A percentile compares a stretch with the other conserved stretches of the same genome.
These are phyloP conservation scores for Neurospora terricola DNA, from an alignment of 495 filamentous ascomycete genomes.

Conservation along the genomic window DNA sequence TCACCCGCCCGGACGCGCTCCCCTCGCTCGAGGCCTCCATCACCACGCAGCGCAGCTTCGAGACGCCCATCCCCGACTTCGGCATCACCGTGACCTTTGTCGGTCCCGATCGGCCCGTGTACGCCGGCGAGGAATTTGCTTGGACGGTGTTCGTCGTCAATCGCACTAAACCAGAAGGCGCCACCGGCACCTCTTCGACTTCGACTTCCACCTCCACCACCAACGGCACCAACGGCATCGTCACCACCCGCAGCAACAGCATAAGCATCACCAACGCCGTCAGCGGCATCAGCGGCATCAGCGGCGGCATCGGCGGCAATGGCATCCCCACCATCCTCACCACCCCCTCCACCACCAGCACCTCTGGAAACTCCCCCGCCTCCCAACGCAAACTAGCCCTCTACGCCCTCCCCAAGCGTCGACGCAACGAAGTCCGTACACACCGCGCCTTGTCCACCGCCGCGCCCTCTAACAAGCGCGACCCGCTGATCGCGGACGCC, in stretches of 20 bases:
- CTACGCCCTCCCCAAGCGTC: conserved; percentile 67
- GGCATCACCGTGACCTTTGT: conserved; percentile 67
- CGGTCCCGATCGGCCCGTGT: conserved; percentile 41
- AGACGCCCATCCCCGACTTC: conserved; percentile 44
- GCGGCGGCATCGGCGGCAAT: neutral
- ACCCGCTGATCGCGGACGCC: conserved; percentile 52
- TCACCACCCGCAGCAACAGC: neutral
- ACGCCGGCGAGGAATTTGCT: conserved; percentile 66
- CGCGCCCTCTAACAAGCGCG: conserved; percentile 10
- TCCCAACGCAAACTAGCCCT: conserved; percentile 62
- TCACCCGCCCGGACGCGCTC: conserved; percentile 43
- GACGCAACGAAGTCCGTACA: conserved; percentile 54
- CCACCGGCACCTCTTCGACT: neutral
- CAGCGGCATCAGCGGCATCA: neutral
- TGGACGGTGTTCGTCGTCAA: conserved; percentile 91
- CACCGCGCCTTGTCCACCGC: conserved; percentile 42
- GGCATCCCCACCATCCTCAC: neutral
- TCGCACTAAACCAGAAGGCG: conserved; percentile 35
- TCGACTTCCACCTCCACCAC: neutral
- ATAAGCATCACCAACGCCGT: neutral
- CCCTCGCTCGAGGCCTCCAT: conserved; percentile 39
- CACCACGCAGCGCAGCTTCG: conserved; percentile 26
- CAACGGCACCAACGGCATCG: neutral
- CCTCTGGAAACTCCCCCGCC: neutral
- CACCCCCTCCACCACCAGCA: neutral